Evolutionary conservation across 257 asterid species (phyloP), one percentile per base, ranked within the genome.

Genomic region (Solanum bulbocastanum): DNA sequence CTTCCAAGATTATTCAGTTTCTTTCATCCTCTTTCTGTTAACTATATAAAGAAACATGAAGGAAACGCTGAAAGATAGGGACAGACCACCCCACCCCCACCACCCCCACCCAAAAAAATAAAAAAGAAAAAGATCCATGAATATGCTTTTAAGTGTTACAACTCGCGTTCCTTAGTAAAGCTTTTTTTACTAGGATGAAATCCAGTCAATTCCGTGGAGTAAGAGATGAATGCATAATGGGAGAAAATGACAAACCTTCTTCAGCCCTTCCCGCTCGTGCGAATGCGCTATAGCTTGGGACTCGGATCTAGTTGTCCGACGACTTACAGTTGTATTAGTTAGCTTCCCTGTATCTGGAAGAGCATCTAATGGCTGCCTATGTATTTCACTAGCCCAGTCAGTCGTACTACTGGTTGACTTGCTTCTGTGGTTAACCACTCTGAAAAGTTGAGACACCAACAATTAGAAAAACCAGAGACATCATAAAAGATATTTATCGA

Each of bases 381-480:
- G 89, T 87, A 90, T 92, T 86, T 91, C 98, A 84, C 89, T 90
- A 65, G 88, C 90, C 94, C 93, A 92, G 83, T 93, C 92, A 84
- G 86, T 72, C 15, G 90, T 35, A 20, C 89, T 92, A 87, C 87
- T 83, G 84, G 87, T 87, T 91, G 90, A 86, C 93, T 91, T 92
- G 90, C 90, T 84, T 74, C 91, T 93, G 86, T 88, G 92, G 88
- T 89, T 93, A 93, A 88, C 90, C 91, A 92, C 92, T 76, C 98
- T 97, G 72, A 36, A 44, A 18, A 78, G 84, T 78, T 27, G 33
- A 84, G 36, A 44, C 76, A 78, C 52, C 44, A 82, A 42, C 27
- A 8, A 52, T 49, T 49, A 52, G 39, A 49, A 11, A 33, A 8
- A 35, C 66, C 39, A 72, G 30, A 73, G 18, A 74, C 16, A 49